phyloP scores from a whole-genome alignment of 1,284 basidiomycete species.

The Neolentinus lepideus region DNA sequence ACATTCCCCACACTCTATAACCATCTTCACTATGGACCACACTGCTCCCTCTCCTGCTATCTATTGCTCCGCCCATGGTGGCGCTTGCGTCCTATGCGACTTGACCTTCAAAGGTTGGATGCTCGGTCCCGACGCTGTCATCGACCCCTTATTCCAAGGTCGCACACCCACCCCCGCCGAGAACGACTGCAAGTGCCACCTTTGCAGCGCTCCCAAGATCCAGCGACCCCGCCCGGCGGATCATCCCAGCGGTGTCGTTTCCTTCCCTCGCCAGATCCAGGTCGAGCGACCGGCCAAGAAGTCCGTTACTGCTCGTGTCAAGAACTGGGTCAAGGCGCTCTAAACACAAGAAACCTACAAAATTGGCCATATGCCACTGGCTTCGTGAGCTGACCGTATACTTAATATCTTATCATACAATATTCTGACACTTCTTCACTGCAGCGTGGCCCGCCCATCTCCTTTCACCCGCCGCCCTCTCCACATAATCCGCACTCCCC shows the following conservation, averaged over 20 bases:
- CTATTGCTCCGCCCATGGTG: not conserved
- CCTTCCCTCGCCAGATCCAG: too few species aligned
- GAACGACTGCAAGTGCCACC: not conserved
- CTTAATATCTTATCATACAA: not conserved
- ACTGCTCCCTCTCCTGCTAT: not conserved
- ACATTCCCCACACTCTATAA: not conserved
- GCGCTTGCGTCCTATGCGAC: not conserved
- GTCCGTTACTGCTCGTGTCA: not conserved
- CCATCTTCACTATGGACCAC: not conserved
- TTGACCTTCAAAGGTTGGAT: not conserved
- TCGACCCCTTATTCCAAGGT: not conserved
- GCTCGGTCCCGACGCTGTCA: not conserved
- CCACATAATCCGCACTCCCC: not conserved
- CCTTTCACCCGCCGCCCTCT: not conserved
- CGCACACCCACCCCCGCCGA: not conserved
- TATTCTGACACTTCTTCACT: too few species aligned
- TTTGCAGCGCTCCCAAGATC: not conserved
- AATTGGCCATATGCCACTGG: not conserved
- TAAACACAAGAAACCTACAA: not conserved
- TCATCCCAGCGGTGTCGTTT: not conserved
- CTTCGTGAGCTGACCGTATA: not conserved
- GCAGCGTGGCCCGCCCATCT: too few species aligned
- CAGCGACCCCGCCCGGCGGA: not conserved
- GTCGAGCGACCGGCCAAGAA: not conserved
- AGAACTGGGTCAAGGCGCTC: not conserved